Conservation (phyloP, 192 early-diverging fungal species). For the Obelidium mucronatum region DNA sequence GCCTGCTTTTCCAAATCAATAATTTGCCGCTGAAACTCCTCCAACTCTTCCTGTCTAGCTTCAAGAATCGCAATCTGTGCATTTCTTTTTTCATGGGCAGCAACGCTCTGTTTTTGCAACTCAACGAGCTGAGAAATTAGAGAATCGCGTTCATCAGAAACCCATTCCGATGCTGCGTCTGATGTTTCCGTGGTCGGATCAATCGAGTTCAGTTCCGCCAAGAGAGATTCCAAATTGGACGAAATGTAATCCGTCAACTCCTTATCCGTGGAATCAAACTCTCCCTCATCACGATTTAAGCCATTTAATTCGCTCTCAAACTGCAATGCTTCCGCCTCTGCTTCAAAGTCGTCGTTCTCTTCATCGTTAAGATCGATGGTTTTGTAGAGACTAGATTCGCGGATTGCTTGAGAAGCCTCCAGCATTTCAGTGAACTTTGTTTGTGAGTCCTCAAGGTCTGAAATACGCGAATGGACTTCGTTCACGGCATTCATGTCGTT, state of each 20-base stretch:
- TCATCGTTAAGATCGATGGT: neutral
- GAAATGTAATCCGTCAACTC: constrained; percentile 3
- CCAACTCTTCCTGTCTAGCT: constrained; percentile 15
- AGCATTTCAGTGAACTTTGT: constrained; percentile 12
- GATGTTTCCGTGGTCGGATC: constrained; percentile 20
- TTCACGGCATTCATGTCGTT: constrained; percentile 20
- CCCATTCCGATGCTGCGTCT: constrained; percentile 3
- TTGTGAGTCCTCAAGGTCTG: constrained; percentile 24
- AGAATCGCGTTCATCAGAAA: neutral
- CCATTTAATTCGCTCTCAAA: constrained; percentile 42
- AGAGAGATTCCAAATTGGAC: neutral
- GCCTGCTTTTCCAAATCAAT: neutral
- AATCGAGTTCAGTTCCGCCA: constrained; percentile 25
- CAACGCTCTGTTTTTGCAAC: neutral
- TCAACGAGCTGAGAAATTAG: constrained; percentile 21
- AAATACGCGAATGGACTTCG: constrained; percentile 10
- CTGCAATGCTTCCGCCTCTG: constrained; percentile 23
- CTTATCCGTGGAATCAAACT: neutral
- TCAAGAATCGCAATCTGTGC: constrained; percentile 9
- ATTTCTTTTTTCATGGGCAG: neutral
- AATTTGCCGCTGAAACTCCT: constrained; percentile 12
- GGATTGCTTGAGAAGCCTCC: constrained; percentile 17
- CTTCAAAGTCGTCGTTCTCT: constrained; percentile 32
- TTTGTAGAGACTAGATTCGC: neutral
- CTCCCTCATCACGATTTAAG: neutral